These are phyloP conservation scores for Nicotiana obtusifolia DNA, from an alignment of 257 asterid species.

Conservation along the genomic window DNA sequence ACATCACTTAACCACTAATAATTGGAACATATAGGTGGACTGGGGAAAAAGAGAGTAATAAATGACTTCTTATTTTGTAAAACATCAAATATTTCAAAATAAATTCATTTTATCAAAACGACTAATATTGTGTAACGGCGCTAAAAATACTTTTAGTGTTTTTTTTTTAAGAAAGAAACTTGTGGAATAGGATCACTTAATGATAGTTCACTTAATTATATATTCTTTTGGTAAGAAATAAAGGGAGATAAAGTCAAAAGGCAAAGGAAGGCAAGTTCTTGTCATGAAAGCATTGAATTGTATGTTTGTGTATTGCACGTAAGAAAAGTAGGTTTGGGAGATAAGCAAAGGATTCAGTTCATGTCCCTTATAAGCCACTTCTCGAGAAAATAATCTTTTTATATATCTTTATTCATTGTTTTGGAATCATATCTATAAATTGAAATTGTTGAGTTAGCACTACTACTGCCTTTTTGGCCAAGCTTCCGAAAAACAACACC, in stretches of 20 bases:
- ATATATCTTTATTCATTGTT: neutral
- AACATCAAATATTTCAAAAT: too few species aligned
- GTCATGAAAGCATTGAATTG: neutral
- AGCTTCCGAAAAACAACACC: too few species aligned
- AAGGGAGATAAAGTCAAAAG: neutral
- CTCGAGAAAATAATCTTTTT: neutral
- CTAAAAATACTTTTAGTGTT: too few species aligned
- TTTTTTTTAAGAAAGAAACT: neutral
- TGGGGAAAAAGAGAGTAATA: too few species aligned
- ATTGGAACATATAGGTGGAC: too few species aligned
- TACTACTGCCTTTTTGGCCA: neutral
- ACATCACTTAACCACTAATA: too few species aligned
- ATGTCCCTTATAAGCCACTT: neutral
- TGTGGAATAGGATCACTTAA: neutral
- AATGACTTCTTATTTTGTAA: too few species aligned
- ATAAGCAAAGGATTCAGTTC: neutral
- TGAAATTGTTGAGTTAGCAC: neutral
- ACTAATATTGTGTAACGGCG: too few species aligned
- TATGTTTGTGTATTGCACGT: neutral
- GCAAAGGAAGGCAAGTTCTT: neutral
- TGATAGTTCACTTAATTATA: neutral
- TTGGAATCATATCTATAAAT: neutral
- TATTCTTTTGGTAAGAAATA: too few species aligned
- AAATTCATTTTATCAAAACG: too few species aligned
- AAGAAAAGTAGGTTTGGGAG: neutral